phyloP scores from a whole-genome alignment of 768 basidiomycete genomes.

The Dioszegia crocea region DNA sequence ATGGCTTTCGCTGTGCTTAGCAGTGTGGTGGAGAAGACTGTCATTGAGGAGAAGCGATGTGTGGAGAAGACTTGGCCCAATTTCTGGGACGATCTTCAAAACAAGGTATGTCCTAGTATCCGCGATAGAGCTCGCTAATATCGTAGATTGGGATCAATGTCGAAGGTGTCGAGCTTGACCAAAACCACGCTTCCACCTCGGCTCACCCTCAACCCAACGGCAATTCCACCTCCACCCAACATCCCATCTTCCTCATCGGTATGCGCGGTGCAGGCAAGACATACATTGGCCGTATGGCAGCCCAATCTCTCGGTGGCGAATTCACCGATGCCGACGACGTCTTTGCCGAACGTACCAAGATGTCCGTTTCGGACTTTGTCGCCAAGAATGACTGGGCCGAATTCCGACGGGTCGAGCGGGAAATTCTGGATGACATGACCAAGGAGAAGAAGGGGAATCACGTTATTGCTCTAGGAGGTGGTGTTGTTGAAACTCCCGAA shows the following conservation, averaged over 20 bases:
- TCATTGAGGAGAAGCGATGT: constrained; percentile 92
- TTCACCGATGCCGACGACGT: constrained; percentile 79
- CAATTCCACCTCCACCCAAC: constrained; percentile 26
- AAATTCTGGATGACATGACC: constrained; percentile 66
- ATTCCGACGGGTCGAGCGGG: constrained; percentile 77
- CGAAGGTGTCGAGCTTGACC: constrained; percentile 73
- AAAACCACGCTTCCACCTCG: constrained; percentile 51
- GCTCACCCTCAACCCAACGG: constrained; percentile 51
- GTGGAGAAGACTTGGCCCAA: constrained; percentile 99
- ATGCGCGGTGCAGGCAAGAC: constrained; percentile 98
- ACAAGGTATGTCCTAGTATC: constrained; percentile 59
- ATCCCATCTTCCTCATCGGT: constrained; percentile 69
- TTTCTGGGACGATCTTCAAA: constrained; percentile 98
- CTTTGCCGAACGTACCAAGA: constrained; percentile 64
- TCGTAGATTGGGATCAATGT: constrained; percentile 81
- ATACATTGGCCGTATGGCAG: constrained; percentile 74
- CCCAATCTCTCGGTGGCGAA: constrained; percentile 65
- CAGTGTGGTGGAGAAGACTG: constrained; percentile 65
- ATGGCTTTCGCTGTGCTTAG: constrained; percentile 95
- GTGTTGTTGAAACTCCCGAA: constrained; percentile 78
- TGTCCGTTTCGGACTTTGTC: constrained; percentile 71
- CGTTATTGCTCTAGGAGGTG: constrained; percentile 87
- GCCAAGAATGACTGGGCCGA: constrained; percentile 77
- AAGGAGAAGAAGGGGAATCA: constrained; percentile 58
- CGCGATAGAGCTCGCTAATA: constrained; percentile 44